These are phyloP conservation scores for Aspergillus sp. DNA, from an alignment of 2,329 filamentous ascomycete genomes.

Conservation along the genomic window DNA sequence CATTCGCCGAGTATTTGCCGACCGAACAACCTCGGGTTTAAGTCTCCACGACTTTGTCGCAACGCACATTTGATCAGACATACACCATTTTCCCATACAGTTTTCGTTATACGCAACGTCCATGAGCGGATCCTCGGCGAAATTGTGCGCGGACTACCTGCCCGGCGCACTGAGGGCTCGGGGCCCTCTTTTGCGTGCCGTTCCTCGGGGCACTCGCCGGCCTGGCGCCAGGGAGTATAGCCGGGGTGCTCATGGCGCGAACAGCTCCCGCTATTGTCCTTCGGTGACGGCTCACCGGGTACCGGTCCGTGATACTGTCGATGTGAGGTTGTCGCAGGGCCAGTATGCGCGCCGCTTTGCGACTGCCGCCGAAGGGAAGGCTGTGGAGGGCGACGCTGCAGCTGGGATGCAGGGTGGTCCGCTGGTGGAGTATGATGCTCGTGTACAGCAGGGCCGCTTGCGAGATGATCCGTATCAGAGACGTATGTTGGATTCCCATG, in stretches of 20 bases:
- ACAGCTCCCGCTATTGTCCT: background rate
- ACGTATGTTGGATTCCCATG: conserved; percentile 53
- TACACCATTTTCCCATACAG: background rate
- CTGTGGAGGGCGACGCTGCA: conserved; percentile 1
- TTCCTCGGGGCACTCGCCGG: conserved; percentile 20
- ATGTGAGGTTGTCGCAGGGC: background rate
- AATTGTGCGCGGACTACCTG: conserved; percentile 32
- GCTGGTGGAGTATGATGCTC: conserved; percentile 81
- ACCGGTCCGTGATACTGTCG: conserved; percentile 3
- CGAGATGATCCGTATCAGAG: conserved; percentile 90
- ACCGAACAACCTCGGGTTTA: conserved; percentile 9
- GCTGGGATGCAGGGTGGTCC: conserved; percentile 59
- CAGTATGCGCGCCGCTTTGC: conserved; percentile 21
- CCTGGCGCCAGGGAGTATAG: conserved; percentile 22
- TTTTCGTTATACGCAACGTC: conserved; percentile 4
- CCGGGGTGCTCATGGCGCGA: conserved; percentile 18
- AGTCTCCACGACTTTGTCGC: background rate
- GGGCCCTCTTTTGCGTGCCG: conserved; percentile 21
- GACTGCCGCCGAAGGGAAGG: conserved; percentile 16
- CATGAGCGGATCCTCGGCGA: conserved; percentile 36
- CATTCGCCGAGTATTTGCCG: conserved; percentile 18
- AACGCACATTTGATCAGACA: background rate
- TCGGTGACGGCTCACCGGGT: background rate
- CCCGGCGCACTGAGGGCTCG: conserved; percentile 28
- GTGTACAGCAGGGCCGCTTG: conserved; percentile 72